Evolutionary conservation across 73 alveolate genomes (phyloP), one percentile per base, ranked within the genome.

Genomic region (Halteria grandinella): DNA sequence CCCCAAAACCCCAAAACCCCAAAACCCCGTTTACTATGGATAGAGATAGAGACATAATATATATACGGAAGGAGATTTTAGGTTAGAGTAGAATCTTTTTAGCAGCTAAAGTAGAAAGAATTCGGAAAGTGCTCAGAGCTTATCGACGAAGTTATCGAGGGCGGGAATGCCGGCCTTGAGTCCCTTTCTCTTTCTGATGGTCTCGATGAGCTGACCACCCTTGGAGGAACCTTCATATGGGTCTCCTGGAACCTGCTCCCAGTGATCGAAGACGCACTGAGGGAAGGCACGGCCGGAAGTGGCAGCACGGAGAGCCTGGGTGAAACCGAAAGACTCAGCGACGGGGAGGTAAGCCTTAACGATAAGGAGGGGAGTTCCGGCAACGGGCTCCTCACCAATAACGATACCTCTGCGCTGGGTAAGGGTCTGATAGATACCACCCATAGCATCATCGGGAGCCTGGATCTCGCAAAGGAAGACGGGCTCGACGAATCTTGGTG

Each of bases 231-330:
- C 91, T 53, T 95, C 98, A 55, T 69, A 47, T 34, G 97, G 96
- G 76, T 93, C 95, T 31, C 82, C 74, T 53, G 78, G 48, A 34
- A 88, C 60, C 14, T 36, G 31, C 55, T 83, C 99, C 99, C 99
- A 97, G 84, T 97, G 99, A 60, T 91, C 98, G 89, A 97, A 96
- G 77, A 92, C 97, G 79, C 99, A 97, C 85, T 97, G 98, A 10
- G 99, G 99, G 98, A 96, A 97, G 75, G 99, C 99, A 93, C 97
- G 90, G 52, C 99, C 99, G 57, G 97, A 93, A 54, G 99, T 97
- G 70, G 88, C 82, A 55, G 96, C 89, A 77, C 99, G 87, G 88
- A 97, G 82, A 73, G 96, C 97, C 24, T 96, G 98, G 58, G 98
- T 94, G 97, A 97, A 97, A 33, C 99, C 99, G 94, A 97, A 97